Evolutionary conservation across 371 early-diverging fungal genomes (phyloP).

Genomic region (Caulochytrium protostelioides): DNA sequence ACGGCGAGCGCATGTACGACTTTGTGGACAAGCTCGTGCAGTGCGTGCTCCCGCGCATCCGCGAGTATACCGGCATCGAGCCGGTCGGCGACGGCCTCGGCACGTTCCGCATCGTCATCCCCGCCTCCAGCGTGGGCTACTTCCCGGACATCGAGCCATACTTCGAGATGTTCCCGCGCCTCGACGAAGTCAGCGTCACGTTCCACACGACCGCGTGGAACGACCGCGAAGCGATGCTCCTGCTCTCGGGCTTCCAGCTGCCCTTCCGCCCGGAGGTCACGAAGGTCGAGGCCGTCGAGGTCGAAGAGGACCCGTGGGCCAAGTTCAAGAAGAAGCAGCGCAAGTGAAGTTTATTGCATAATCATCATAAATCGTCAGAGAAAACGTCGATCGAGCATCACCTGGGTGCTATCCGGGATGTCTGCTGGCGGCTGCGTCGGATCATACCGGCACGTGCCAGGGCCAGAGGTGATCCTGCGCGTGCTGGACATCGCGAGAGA

Average conservation of each 20-base stretch:
- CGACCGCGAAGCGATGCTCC: constrained; percentile 55
- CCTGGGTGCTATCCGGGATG: too few species aligned
- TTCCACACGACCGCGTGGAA: constrained; percentile 64
- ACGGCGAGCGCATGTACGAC: constrained; percentile 69
- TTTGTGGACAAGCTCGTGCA: constrained; percentile 86
- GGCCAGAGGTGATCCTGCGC: too few species aligned
- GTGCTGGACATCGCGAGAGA: too few species aligned
- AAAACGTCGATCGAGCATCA: too few species aligned
- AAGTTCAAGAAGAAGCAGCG: constrained; percentile 10
- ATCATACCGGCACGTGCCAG: too few species aligned
- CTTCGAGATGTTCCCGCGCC: constrained; percentile 71
- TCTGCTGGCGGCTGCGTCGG: too few species aligned
- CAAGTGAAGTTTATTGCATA: not conserved
- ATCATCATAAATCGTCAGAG: too few species aligned
- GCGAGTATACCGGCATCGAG: constrained; percentile 70
- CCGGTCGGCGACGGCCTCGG: constrained; percentile 46
- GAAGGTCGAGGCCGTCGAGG: constrained; percentile 3
- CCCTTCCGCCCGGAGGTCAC: constrained; percentile 37
- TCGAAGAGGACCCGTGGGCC: constrained; percentile 18
- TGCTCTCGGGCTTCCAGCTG: constrained; percentile 72
- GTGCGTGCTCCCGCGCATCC: constrained; percentile 76
- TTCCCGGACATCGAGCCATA: constrained; percentile 91
- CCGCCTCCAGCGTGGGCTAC: constrained; percentile 46
- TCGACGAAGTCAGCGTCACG: constrained; percentile 66
- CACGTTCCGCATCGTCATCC: constrained; percentile 57